Evolutionary conservation across 345 rosid species (phyloP).

Genomic region (Conringia planisiliqua): DNA sequence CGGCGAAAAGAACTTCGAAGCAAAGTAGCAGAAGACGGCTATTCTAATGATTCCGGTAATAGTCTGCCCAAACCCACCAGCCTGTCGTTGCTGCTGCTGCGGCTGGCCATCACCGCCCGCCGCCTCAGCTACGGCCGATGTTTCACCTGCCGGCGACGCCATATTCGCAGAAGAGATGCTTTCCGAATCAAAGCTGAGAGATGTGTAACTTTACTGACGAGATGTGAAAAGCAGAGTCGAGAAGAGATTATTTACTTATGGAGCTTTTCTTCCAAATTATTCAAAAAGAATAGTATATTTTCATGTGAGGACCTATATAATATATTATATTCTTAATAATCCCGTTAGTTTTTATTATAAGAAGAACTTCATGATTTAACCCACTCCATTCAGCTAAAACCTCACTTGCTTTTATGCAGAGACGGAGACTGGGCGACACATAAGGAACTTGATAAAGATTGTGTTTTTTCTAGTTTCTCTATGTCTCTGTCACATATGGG

Average conservation of each 20-base stretch:
- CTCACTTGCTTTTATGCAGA: background rate
- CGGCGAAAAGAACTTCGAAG: constrained; percentile 83
- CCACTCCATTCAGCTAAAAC: background rate
- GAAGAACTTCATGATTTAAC: background rate
- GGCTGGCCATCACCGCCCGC: constrained; percentile 39
- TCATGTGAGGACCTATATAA: background rate
- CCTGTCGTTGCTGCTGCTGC: constrained; percentile 47
- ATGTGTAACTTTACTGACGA: background rate
- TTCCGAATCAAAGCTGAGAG: constrained; percentile 8
- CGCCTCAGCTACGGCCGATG: constrained; percentile 34
- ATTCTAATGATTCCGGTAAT: constrained; percentile 76
- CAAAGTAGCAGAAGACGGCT: constrained; percentile 88
- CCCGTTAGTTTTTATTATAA: background rate
- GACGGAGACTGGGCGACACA: background rate
- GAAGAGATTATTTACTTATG: background rate
- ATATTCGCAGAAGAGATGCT: constrained; percentile 28
- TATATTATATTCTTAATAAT: background rate
- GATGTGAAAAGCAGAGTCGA: constrained; percentile 2
- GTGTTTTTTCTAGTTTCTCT: background rate
- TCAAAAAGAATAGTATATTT: constrained; percentile 10
- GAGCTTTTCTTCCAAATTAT: background rate
- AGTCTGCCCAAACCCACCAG: constrained; percentile 65
- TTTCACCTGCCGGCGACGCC: constrained; percentile 48
- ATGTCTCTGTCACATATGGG: background rate
- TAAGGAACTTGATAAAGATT: background rate